These are phyloP conservation scores for Sporothrix phasma DNA, from an alignment of 2,329 filamentous ascomycete genomes.

Conservation along the genomic window DNA sequence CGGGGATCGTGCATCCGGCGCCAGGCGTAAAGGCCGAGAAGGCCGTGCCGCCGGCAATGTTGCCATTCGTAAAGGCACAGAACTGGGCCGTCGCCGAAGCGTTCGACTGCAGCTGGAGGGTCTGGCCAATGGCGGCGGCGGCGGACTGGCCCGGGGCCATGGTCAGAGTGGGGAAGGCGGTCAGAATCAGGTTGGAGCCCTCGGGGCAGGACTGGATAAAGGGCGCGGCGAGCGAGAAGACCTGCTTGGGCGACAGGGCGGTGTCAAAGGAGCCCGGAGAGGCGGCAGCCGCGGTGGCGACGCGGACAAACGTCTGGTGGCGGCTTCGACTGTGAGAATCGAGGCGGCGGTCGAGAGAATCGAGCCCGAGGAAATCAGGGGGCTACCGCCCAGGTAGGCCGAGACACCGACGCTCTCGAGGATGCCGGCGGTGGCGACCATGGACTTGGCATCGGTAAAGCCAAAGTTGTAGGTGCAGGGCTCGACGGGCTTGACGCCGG, in stretches of 20 bases:
- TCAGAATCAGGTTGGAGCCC: slow-evolving; percentile 53
- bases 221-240: slow-evolving; percentile 63
- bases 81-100: slow-evolving; percentile 42
- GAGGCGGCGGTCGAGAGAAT: slow-evolving; percentile 58
- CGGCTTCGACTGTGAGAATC: slow-evolving; percentile 66
- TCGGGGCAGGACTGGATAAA: slow-evolving; percentile 64
- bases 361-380: slow-evolving; percentile 47
- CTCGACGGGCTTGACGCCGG: slow-evolving; percentile 54
- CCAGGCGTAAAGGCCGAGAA: slow-evolving; percentile 48
- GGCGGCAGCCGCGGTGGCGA: slow-evolving; percentile 45
- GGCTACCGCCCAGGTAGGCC: slow-evolving; percentile 63
- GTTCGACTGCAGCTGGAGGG: slow-evolving; percentile 40
- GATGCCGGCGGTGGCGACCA: slow-evolving; percentile 59
- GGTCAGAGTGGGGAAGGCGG: slow-evolving; percentile 50
- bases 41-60: slow-evolving; percentile 44
- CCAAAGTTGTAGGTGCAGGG: slow-evolving; percentile 64
- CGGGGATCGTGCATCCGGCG: slow-evolving; percentile 50
- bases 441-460: slow-evolving; percentile 53
- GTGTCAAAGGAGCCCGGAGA: slow-evolving; percentile 62
- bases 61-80: slow-evolving; percentile 59
- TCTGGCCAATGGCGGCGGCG: slow-evolving; percentile 32
- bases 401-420: slow-evolving; percentile 66
- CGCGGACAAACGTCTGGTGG: slow-evolving; percentile 63
- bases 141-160: slow-evolving; percentile 37
- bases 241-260: slow-evolving; percentile 54